These are phyloP conservation scores for Euphorbia pulcherrima DNA, from an alignment of 345 rosid species.

Conservation along the genomic window DNA sequence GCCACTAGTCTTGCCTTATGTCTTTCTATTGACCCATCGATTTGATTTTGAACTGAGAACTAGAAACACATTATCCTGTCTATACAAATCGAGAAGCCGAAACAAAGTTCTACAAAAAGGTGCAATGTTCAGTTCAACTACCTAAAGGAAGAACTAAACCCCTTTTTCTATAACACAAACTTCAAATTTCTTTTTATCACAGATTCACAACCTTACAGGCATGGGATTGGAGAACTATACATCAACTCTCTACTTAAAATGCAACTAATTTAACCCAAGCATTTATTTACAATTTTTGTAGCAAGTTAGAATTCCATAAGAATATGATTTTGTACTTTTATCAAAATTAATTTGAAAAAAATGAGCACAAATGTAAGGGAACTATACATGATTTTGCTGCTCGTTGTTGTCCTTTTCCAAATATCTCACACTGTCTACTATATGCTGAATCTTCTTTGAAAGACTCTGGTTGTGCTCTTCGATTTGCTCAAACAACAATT, in stretches of 20 bases:
- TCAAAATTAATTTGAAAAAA: neutral
- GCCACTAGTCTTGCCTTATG: neutral
- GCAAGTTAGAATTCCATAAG: conserved; percentile 7
- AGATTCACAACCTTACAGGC: neutral
- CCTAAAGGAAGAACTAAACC: neutral
- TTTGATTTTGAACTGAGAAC: neutral
- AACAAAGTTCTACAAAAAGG: neutral
- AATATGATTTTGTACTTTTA: neutral
- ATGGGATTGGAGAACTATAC: conserved; percentile 14
- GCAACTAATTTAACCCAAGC: neutral
- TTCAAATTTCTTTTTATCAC: neutral
- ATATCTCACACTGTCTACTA: conserved; percentile 67
- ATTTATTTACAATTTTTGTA: conserved; percentile 8
- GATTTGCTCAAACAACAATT: conserved; percentile 80
- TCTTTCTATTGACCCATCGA: neutral
- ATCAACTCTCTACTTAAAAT: conserved; percentile 14
- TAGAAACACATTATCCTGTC: neutral
- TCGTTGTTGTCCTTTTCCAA: conserved; percentile 69
- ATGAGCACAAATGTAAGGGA: conserved; percentile 14
- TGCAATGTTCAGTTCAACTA: neutral
- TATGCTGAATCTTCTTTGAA: conserved; percentile 77
- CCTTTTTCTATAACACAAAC: neutral
- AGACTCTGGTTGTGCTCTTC: conserved; percentile 80
- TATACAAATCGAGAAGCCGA: conserved; percentile 5
- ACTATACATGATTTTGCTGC: conserved; percentile 45